Base-by-base conservation (phyloP, 2,329 filamentous ascomycete genomes). In the Neoarthrinium moseri region DNA sequence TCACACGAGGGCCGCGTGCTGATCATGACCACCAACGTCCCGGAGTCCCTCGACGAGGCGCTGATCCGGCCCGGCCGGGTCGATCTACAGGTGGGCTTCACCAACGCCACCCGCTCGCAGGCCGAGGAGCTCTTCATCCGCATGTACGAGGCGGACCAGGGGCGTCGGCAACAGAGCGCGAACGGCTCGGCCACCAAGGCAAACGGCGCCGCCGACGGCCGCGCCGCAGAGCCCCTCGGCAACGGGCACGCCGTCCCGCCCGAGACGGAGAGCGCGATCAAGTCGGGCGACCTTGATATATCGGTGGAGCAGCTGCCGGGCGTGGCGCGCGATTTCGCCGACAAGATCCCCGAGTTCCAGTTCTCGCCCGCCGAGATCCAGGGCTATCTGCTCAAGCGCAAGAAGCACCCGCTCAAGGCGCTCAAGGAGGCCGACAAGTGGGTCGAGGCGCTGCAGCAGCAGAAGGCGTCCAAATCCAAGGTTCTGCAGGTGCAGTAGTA, bases 21-120 rank as follows among this genome's bases (percentile, higher is more conserved):
- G 15, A 84, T 92, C 68, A 90, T 91, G 85, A 91, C 88, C 0
- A 90, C 86, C 24, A 94, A 92, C 65, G 78, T 82, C 49, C 84
- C 85, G 3, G 83, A 91, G 55, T 74, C 79, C 12, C 77, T 92
- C 0, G 87, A 91, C 58, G 77, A 83, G 36, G 87, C 87, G 0
- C 74, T 94, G 5, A 83, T 91, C 40, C 75, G 87, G 0, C 86
- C 88, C 0, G 87, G 87, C 1, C 75, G 86, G 2, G 83, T 91
- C 4, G 87, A 91, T 51, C 69, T 86, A 32, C 81, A 86, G 55
- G 79, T 91, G 1, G 71, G 71, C 10, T 87, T 91, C 63, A 74
- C 68, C 18, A 77, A 79, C 50, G 80, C 82, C 2, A 79, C 75
- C 2, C 66, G 67, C 24, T 53, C 63, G 7, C 81, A 84, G 57